Percentiles rank a stretch among this genome's conserved stretches.
Evolutionary conservation across 192 early-diverging fungal species (phyloP).

Genomic region (Backusella parvicylindrica): DNA sequence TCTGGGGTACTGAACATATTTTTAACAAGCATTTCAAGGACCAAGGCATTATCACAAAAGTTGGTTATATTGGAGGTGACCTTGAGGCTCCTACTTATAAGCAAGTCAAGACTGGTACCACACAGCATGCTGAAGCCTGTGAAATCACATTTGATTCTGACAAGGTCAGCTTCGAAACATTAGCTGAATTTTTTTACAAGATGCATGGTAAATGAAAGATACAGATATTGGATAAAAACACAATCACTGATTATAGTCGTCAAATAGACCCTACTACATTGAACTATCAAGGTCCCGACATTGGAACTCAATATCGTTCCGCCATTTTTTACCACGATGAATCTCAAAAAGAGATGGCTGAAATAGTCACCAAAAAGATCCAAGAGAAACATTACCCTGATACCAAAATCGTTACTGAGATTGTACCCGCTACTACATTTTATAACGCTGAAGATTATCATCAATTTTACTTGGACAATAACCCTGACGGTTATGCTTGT

Average conservation of each 20-base stretch:
- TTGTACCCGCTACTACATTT: constrained; percentile 65
- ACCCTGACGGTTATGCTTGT: constrained; percentile 74
- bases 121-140: constrained; percentile 80
- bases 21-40: constrained; percentile 31
- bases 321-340: constrained; percentile 78
- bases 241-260: background rate
- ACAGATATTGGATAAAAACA: background rate
- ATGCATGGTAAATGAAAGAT: constrained; percentile 47
- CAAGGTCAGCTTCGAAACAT: constrained; percentile 62
- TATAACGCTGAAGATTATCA: constrained; percentile 84
- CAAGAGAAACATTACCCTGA: constrained; percentile 58
- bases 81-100: constrained; percentile 21
- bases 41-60: constrained; percentile 19
- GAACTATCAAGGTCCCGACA: constrained; percentile 79
- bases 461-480: constrained; percentile 54
- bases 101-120: constrained; percentile 52
- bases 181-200: constrained; percentile 83
- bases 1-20: constrained; percentile 58
- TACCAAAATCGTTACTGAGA: constrained; percentile 59
- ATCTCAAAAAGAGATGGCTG: constrained; percentile 69
- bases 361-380: constrained; percentile 57
- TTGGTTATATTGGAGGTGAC: constrained; percentile 33
- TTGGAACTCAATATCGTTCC: constrained; percentile 86
- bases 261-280: constrained; percentile 73
- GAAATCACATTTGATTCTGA: constrained; percentile 73